phyloP scores from a whole-genome alignment of 1,139 yeast species.

The Wickerhamomyces sp. region DNA sequence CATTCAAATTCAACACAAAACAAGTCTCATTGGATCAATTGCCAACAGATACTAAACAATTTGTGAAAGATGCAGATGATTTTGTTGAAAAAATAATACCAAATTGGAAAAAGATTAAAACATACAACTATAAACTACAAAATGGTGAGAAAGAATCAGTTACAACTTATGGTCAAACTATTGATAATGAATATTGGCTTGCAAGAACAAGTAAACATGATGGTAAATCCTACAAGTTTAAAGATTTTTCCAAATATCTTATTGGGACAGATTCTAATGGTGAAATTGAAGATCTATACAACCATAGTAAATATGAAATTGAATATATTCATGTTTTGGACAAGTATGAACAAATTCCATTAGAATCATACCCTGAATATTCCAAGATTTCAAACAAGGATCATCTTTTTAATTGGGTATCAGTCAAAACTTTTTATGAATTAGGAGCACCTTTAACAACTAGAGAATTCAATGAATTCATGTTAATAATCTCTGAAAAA shows the following conservation, averaged over 20 bases:
- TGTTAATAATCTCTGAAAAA: conserved; percentile 36
- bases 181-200: conserved; percentile 40
- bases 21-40: conserved; percentile 16
- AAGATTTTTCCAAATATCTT: conserved; percentile 31
- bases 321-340: conserved; percentile 28
- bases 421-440: conserved; percentile 28
- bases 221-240: conserved; percentile 32
- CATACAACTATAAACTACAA: conserved; percentile 23
- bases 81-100: conserved; percentile 20
- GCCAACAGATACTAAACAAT: conserved; percentile 19
- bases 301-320: conserved; percentile 25
- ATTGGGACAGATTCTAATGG: conserved; percentile 21
- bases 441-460: conserved; percentile 30
- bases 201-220: conserved; percentile 38
- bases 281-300: conserved; percentile 18
- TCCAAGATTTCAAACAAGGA: conserved; percentile 9
- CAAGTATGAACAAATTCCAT: conserved; percentile 19
- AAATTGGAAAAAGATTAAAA: conserved; percentile 28
- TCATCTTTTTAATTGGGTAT: conserved; percentile 23
- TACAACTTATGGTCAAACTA: conserved; percentile 33
- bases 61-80: conserved; percentile 22
- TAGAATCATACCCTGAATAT: conserved; percentile 14
- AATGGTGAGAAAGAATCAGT: conserved; percentile 26
- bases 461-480: conserved; percentile 58
- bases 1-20: conserved; percentile 13